Conservation (phyloP, 441 rosid genomes). For the Metrosideros polymorpha region DNA sequence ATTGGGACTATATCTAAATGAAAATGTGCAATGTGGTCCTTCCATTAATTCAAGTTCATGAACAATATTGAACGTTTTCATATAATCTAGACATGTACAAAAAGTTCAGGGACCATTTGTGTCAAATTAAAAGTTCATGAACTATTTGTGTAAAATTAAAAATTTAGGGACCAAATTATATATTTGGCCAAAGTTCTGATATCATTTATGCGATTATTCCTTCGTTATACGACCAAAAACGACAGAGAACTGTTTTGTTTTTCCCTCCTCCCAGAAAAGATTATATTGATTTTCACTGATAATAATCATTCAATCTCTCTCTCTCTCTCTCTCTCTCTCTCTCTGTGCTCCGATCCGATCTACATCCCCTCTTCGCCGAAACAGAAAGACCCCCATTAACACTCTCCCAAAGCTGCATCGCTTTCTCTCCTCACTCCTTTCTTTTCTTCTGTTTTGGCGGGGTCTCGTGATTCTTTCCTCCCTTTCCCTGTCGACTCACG, state of each 20-base stretch:
- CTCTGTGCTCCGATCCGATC: conserved; percentile 47
- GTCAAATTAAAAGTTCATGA: too few species aligned
- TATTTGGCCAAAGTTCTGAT: too few species aligned
- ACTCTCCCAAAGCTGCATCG: conserved; percentile 20
- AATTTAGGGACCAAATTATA: too few species aligned
- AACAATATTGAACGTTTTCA: too few species aligned
- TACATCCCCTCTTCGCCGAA: neutral
- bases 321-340: conserved; percentile 5
- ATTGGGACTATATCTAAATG: too few species aligned
- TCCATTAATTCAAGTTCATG: too few species aligned
- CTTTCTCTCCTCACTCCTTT: conserved; percentile 10
- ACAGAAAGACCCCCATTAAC: neutral
- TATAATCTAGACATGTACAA: too few species aligned
- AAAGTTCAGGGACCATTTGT: too few species aligned
- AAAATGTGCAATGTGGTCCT: too few species aligned
- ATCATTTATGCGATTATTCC: too few species aligned
- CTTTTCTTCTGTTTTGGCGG: neutral
- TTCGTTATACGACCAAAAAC: neutral
- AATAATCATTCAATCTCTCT: neutral
- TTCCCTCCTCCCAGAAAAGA: neutral
- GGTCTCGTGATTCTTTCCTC: neutral
- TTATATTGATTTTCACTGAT: neutral
- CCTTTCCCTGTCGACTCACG: conserved; percentile 6
- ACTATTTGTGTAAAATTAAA: too few species aligned
- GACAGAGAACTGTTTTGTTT: neutral